Evolutionary conservation across 306 rosid genomes (phyloP), one percentile per base, ranked within the genome.

Genomic region (Cucumis hystrix): DNA sequence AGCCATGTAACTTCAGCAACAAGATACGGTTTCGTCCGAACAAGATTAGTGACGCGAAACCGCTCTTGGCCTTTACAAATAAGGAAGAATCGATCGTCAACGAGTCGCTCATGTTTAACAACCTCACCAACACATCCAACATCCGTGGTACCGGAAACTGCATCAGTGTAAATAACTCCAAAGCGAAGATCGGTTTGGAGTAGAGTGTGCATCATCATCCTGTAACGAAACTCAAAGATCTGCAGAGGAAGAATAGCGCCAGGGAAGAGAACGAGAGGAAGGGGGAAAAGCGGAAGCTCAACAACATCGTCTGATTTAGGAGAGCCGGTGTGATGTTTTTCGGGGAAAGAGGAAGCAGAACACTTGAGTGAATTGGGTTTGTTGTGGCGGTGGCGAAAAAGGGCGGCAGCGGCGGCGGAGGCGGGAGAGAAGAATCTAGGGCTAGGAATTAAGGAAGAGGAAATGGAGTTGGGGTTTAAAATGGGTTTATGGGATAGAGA

Each of bases 141-240:
- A 12, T 87, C 96, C 33, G 98, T 75, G 7, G 90, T 85, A 8
- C 99, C 99, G 2, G 98, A 79, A 16, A 91, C 90, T 16, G 93
- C 78, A 82, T 92, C 98, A 62, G 88, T 80, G 84, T 86, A 95
- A 49, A 95, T 90, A 18, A 95, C 98, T 10, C 99, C 99, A 80
- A 95, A 95, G 8, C 99, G 99, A 79, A 96, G 98, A 83, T 96
- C 99, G 25, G 99, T 87, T 76, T 92, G 97, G 60, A 96, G 96
- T 55, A 96, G 93, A 5, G 97, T 92, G 85, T 96, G 99, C 99
- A 92, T 96, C 99, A 96, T 96, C 81, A 95, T 89, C 25, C 99
- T 92, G 89, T 95, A 95, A 4, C 99, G 97, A 83, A 95, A 91
- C 88, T 95, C 99, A 74, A 95, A 95, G 96, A 95, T 95, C 93